Conservation (phyloP, 2,329 filamentous ascomycete species). For the Colletotrichum sidae region DNA sequence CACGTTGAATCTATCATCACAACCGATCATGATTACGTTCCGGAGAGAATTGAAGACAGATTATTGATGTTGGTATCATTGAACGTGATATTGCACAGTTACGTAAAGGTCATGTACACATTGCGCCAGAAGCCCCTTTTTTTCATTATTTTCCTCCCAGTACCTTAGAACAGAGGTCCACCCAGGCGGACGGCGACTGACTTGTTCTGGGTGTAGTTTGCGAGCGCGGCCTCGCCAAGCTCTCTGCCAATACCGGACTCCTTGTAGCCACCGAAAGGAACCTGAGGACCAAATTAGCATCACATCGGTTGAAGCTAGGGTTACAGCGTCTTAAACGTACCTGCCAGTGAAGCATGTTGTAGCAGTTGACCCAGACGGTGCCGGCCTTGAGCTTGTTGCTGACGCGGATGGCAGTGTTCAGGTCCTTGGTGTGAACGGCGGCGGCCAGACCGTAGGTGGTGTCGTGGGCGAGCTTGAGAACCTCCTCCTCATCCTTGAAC, state of each 20-base stretch:
- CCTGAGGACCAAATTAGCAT: conserved; percentile 19
- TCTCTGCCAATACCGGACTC: conserved; percentile 83
- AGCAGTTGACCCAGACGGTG: conserved; percentile 67
- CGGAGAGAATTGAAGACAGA: no score
- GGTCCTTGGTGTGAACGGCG: conserved; percentile 83
- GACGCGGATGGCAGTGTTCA: conserved; percentile 85
- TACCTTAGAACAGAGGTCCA: conserved; percentile 54
- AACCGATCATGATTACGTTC: no score
- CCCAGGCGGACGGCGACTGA: conserved; percentile 68
- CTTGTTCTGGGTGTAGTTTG: conserved; percentile 78
- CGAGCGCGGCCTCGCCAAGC: conserved; percentile 74
- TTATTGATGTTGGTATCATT: conserved; percentile 29
- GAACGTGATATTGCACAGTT: conserved; percentile 32
- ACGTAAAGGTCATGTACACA: conserved; percentile 37
- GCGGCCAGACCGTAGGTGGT: conserved; percentile 85
- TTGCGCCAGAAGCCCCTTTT: conserved; percentile 31
- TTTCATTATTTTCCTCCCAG: conserved; percentile 26
- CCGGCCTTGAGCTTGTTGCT: conserved; percentile 81
- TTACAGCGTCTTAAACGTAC: not conserved
- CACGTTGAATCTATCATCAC: no score
- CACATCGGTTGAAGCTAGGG: not conserved
- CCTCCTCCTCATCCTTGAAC: conserved; percentile 86
- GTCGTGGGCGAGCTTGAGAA: conserved; percentile 79
- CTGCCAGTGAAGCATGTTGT: conserved; percentile 47
- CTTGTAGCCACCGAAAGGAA: conserved; percentile 82